phyloP scores from a whole-genome alignment of 164 flowering plant genomes.

The Echeveria elegans region DNA sequence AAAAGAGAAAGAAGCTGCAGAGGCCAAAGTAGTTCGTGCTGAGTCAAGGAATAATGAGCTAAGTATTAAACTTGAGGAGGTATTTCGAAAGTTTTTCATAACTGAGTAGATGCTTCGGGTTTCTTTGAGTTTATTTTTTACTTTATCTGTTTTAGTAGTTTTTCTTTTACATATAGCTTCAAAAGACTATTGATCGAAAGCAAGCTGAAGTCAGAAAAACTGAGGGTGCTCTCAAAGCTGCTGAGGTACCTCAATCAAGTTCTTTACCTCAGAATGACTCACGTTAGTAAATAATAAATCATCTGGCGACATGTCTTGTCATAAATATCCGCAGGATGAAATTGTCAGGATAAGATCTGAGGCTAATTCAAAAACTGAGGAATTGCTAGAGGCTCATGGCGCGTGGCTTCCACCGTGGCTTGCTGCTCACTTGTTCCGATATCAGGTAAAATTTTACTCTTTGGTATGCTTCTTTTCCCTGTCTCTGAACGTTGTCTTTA shows the following conservation, averaged over 20 bases:
- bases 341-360: slow-evolving; percentile 61
- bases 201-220: slow-evolving; percentile 57
- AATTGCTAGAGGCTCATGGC: slow-evolving; percentile 69
- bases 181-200: slow-evolving; percentile 62
- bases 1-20: slow-evolving; percentile 40
- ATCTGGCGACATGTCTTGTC: background rate
- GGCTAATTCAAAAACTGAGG: slow-evolving; percentile 49
- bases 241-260: slow-evolving; percentile 45
- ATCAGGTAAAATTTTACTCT: slow-evolving; percentile 41
- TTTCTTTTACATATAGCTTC: slow-evolving; percentile 37
- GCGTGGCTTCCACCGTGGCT: slow-evolving; percentile 99
- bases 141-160: background rate
- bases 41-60: slow-evolving; percentile 46
- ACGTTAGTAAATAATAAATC: background rate
- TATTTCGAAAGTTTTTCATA: slow-evolving; percentile 12
- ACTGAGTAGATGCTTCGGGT: too few species aligned
- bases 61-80: slow-evolving; percentile 44
- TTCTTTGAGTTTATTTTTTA: too few species aligned
- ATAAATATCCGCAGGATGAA: slow-evolving; percentile 46
- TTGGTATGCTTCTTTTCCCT: background rate
- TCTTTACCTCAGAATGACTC: background rate
- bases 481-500: background rate
- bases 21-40: slow-evolving; percentile 35
- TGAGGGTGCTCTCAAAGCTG: slow-evolving; percentile 77
- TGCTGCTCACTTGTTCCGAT: slow-evolving; percentile 35